Percentiles rank a stretch among this genome's conserved stretches.
These are phyloP conservation scores for Sugiyamaella pinicola DNA, from an alignment of 1,139 yeast species.

Conservation along the genomic window DNA sequence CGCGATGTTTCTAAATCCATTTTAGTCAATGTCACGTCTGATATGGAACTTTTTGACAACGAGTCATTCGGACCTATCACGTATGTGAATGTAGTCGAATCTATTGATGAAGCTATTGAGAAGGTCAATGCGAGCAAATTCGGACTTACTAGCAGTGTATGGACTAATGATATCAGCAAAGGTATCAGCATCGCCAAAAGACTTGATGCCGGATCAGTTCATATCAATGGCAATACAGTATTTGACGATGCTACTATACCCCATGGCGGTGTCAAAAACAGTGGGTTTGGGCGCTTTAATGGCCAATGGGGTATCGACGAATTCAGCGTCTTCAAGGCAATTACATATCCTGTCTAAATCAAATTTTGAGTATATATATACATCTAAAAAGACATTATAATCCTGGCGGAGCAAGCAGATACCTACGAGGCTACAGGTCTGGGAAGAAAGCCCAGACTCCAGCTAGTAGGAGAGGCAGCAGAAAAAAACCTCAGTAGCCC, in stretches of 20 bases:
- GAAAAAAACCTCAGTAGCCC: slow-evolving; percentile 62
- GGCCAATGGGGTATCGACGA: slow-evolving; percentile 50
- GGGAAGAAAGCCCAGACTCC: too few relatives aligned
- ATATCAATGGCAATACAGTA: slow-evolving; percentile 51
- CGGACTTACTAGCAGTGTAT: slow-evolving; percentile 52
- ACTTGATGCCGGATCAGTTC: slow-evolving; percentile 54
- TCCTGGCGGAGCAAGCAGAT: too few relatives aligned
- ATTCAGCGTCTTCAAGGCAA: slow-evolving; percentile 12
- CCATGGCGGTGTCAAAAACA: slow-evolving; percentile 57
- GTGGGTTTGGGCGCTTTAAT: slow-evolving; percentile 58
- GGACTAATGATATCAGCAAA: slow-evolving; percentile 46
- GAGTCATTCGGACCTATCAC: slow-evolving; percentile 58
- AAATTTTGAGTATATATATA: slow-evolving; percentile 3
- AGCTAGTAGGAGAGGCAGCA: too few relatives aligned
- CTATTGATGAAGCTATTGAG: slow-evolving; percentile 38
- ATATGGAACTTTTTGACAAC: slow-evolving; percentile 42
- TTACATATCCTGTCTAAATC: slow-evolving; percentile 12
- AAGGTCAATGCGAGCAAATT: slow-evolving; percentile 42
- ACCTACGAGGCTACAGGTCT: too few relatives aligned
- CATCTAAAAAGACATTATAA: too few relatives aligned
- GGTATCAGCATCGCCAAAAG: slow-evolving; percentile 47
- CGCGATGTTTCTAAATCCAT: slow-evolving; percentile 33
- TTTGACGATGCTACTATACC: slow-evolving; percentile 56
- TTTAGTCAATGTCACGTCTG: slow-evolving; percentile 43
- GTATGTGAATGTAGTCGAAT: slow-evolving; percentile 42